A percentile compares a stretch with the other conserved stretches of the same genome.
Evolutionary conservation across 1,284 basidiomycete species (phyloP).

Genomic region (Apiotrichum siamense): DNA sequence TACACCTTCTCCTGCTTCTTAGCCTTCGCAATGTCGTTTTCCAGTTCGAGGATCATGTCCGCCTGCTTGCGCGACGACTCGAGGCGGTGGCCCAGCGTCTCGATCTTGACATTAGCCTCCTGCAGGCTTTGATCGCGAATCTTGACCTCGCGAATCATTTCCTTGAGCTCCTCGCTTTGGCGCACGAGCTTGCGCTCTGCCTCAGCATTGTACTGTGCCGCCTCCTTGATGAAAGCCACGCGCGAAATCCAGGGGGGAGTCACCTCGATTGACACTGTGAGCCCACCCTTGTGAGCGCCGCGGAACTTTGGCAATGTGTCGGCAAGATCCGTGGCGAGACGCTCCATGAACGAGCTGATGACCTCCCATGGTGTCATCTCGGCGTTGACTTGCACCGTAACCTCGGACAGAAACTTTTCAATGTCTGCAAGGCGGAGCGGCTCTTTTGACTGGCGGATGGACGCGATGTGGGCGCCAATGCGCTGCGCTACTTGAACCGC

Average conservation of each 20-base stretch:
- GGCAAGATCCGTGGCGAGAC: constrained; percentile 64
- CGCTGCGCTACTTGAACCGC: constrained; percentile 86
- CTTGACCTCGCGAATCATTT: constrained; percentile 73
- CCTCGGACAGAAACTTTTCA: constrained; percentile 65
- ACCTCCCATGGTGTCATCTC: constrained; percentile 69
- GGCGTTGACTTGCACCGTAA: constrained; percentile 37
- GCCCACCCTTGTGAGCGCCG: constrained; percentile 59
- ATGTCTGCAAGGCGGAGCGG: constrained; percentile 69
- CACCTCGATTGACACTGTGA: constrained; percentile 52
- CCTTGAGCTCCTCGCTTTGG: constrained; percentile 81
- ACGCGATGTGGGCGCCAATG: constrained; percentile 69
- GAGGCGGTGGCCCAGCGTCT: constrained; percentile 86
- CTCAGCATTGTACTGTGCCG: constrained; percentile 77
- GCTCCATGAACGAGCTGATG: constrained; percentile 61
- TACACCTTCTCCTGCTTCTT: constrained; percentile 81
- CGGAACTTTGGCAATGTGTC: constrained; percentile 65
- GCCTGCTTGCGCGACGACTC: constrained; percentile 78
- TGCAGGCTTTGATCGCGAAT: constrained; percentile 82
- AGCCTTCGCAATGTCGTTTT: constrained; percentile 69
- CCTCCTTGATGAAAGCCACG: constrained; percentile 79
- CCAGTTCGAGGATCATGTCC: constrained; percentile 74
- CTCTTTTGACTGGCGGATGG: constrained; percentile 66
- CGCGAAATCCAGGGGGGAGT: constrained; percentile 81
- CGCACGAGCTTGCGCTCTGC: constrained; percentile 80
- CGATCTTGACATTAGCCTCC: constrained; percentile 84